Conservation (phyloP, 345 rosid species). For the Boechera divaricarpa region DNA sequence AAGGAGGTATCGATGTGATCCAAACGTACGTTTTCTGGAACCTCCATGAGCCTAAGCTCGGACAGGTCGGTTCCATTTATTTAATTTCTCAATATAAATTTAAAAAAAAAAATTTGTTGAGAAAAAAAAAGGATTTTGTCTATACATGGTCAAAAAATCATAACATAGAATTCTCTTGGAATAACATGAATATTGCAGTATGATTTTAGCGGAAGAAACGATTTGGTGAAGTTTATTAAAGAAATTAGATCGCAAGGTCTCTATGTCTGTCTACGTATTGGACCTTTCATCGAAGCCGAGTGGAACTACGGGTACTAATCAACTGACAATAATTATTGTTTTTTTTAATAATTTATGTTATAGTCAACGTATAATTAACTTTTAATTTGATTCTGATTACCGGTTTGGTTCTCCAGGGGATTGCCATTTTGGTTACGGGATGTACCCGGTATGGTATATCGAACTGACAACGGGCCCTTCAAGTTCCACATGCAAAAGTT, state of each 20-base stretch:
- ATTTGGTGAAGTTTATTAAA: conserved; percentile 74
- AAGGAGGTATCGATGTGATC: conserved; percentile 90
- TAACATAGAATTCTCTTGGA: conserved; percentile 4
- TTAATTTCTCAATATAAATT: neutral
- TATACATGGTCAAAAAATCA: neutral
- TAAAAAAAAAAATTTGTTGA: no score
- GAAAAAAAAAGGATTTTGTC: no score
- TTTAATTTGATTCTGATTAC: neutral
- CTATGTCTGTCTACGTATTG: conserved; percentile 80
- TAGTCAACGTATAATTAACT: neutral
- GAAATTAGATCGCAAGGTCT: conserved; percentile 81
- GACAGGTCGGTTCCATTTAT: conserved; percentile 56
- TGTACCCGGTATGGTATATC: conserved; percentile 69
- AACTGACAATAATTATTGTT: neutral
- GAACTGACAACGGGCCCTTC: conserved; percentile 82
- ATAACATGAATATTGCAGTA: conserved; percentile 53
- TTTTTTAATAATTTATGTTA: neutral
- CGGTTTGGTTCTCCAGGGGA: conserved; percentile 55
- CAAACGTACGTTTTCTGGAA: conserved; percentile 98
- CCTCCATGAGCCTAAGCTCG: conserved; percentile 80
- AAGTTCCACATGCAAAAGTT: conserved; percentile 81
- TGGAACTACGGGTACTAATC: conserved; percentile 81
- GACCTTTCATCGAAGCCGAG: conserved; percentile 84
- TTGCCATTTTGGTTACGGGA: conserved; percentile 91
- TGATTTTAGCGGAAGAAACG: conserved; percentile 81